phyloP scores from a whole-genome alignment of 192 early-diverging fungal genomes.

The Coemansia sp. region DNA sequence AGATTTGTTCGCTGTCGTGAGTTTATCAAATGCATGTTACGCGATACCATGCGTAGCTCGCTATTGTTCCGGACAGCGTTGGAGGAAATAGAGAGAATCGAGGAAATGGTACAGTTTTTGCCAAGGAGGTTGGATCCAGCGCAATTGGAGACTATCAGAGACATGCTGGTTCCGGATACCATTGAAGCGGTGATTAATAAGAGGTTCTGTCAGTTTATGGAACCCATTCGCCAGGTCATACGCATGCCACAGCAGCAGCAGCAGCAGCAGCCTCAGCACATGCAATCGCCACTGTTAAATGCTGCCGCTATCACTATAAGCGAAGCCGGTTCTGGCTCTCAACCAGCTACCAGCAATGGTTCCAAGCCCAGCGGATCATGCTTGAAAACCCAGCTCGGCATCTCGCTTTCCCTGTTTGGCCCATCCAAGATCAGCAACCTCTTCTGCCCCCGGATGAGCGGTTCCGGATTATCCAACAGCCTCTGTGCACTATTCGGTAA shows the following conservation, averaged over 20 bases:
- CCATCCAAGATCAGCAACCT: neutral
- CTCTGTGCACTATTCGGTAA: constrained; percentile 36
- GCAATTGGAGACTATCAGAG: constrained; percentile 23
- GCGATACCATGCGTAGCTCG: constrained; percentile 10
- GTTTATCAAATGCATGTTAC: constrained; percentile 15
- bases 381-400: neutral
- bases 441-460: neutral
- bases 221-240: constrained; percentile 12
- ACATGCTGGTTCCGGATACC: constrained; percentile 26
- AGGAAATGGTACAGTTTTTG: constrained; percentile 37
- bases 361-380: neutral
- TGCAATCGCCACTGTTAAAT: neutral
- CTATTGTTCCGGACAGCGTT: constrained; percentile 23
- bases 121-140: constrained; percentile 22
- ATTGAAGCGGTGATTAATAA: constrained; percentile 31
- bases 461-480: constrained; percentile 26
- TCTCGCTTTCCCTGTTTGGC: neutral
- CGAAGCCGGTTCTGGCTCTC: neutral
- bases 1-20: constrained; percentile 7
- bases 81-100: constrained; percentile 30
- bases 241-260: constrained; percentile 1
- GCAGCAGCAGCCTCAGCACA: neutral
- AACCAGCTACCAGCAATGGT: neutral
- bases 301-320: neutral
- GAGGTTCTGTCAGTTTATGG: constrained; percentile 26